A percentile compares a stretch with the other conserved stretches of the same genome.
These are phyloP conservation scores for Graphilbum ipis-grandicollis DNA, from an alignment of 2,329 filamentous ascomycete genomes.

Conservation along the genomic window DNA sequence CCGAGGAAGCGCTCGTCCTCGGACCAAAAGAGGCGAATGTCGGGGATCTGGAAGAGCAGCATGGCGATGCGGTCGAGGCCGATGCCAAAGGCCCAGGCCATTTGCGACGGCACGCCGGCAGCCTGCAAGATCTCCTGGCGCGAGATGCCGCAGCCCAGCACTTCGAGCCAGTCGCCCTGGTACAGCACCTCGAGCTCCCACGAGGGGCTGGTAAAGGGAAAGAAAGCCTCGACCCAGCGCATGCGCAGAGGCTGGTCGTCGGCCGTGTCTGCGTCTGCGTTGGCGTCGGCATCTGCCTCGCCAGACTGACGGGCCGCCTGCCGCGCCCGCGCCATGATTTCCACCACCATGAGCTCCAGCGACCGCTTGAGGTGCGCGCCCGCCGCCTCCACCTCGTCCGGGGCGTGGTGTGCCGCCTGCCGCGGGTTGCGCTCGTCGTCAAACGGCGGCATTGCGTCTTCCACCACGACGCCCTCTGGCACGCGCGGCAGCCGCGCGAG, in stretches of 20 bases:
- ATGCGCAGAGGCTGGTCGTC: slow-evolving; percentile 60
- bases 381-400: slow-evolving; percentile 67
- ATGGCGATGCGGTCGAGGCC: slow-evolving; percentile 93
- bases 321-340: slow-evolving; percentile 69
- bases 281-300: slow-evolving; percentile 17
- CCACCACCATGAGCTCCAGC: slow-evolving; percentile 75
- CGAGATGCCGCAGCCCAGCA: slow-evolving; percentile 83
- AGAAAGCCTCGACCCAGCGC: slow-evolving; percentile 93
- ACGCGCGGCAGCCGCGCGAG: slow-evolving; percentile 52
- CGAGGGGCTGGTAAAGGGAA: slow-evolving; percentile 88
- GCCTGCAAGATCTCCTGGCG: slow-evolving; percentile 66
- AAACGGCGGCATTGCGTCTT: slow-evolving; percentile 66
- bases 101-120: slow-evolving; percentile 54
- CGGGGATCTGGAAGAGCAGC: slow-evolving; percentile 89
- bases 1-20: slow-evolving; percentile 66
- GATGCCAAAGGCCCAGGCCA: slow-evolving; percentile 92
- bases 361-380: slow-evolving; percentile 75
- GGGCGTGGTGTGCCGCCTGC: slow-evolving; percentile 52
- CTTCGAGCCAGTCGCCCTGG: slow-evolving; percentile 87
- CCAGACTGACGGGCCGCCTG: slow-evolving; percentile 42
- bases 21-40: slow-evolving; percentile 95
- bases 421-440: slow-evolving; percentile 70
- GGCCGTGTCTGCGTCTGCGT: slow-evolving; percentile 25
- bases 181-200: slow-evolving; percentile 96
- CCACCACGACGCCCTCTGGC: slow-evolving; percentile 59